Evolutionary conservation across 148 eudicot genomes (phyloP), one percentile per base, ranked within the genome.

Genomic region (Cornus florida): DNA sequence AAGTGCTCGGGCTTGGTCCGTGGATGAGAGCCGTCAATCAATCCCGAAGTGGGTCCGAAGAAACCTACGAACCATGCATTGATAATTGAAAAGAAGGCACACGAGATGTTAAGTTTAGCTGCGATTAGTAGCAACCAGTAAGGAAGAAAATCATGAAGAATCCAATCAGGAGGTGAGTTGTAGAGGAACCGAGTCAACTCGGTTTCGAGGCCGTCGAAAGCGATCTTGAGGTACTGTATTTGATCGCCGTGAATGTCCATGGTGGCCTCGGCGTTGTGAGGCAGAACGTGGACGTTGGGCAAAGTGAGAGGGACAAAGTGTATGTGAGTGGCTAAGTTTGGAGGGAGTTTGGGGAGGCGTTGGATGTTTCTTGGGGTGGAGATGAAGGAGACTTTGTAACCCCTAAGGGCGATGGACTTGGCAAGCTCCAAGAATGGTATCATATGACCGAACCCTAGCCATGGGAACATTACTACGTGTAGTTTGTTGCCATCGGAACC

Each of bases 321-420:
- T 31, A 87, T 50, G 32, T 24, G 62, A 10, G 71, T 13, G 16
- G 79, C 8, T 19, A 72, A 46, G 31, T 35, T 28, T 5, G 71
- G 74, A 14, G 86, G 89, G 56, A 86, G 77, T 43, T 67, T 75
- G 12, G 89, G 83, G 5, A 87, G 78, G 41, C 89, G 84, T 6
- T 43, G 8, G 50, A 87, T 74, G 86, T 86, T 86, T 73, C 85
- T 69, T 7, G 89, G 86, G 41, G 89, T 78, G 23, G 86, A 84
- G 12, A 82, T 60, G 71, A 75, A 84, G 57, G 86, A 75, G 57
- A 86, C 74, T n/a, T n/a, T 35, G 65, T 83, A 77, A 32, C 85
- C 86, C 33, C 71, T 76, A 67, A 28, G 75, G 53, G 89, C 89
- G 20, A 86, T 72, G 73, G 66, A 56, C 23, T 74, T 75, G 35